Conservation (phyloP, 192 early-diverging fungal genomes). For the Coemansia sp. region DNA sequence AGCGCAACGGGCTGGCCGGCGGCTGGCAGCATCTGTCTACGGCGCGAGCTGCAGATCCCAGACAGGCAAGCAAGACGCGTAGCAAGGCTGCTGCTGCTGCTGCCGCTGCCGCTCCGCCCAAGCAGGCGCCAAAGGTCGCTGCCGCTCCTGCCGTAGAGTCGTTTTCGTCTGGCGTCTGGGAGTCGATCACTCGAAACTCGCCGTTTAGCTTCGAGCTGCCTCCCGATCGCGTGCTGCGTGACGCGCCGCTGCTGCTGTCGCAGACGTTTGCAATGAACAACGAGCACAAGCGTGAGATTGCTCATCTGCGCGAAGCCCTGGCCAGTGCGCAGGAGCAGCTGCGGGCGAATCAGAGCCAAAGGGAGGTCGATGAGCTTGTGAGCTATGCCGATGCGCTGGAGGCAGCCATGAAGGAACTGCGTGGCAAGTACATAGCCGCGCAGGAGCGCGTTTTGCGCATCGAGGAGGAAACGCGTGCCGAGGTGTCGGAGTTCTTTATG, state of each 20-base stretch:
- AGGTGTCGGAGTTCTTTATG: constrained; percentile 52
- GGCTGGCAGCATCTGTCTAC: constrained; percentile 28
- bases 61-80: background rate
- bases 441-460: constrained; percentile 55
- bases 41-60: background rate
- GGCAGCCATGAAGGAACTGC: constrained; percentile 13
- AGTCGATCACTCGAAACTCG: constrained; percentile 11
- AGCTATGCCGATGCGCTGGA: constrained; percentile 34
- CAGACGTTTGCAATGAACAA: constrained; percentile 16
- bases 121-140: background rate
- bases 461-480: constrained; percentile 57
- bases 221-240: constrained; percentile 2
- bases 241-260: constrained; percentile 20
- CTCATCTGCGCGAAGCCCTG: constrained; percentile 34
- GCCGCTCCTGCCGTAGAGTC: background rate
- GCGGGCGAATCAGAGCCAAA: background rate
- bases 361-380: constrained; percentile 44
- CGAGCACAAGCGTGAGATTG: constrained; percentile 28
- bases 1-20: constrained; percentile 33
- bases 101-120: background rate
- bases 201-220: constrained; percentile 35
- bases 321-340: constrained; percentile 29
- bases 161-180: constrained; percentile 6
- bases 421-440: constrained; percentile 43
- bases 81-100: background rate